Evolutionary conservation across 2,329 filamentous ascomycete genomes (phyloP), one percentile per base, ranked within the genome.

Genomic region (Pseudogymnoascus sp.): DNA sequence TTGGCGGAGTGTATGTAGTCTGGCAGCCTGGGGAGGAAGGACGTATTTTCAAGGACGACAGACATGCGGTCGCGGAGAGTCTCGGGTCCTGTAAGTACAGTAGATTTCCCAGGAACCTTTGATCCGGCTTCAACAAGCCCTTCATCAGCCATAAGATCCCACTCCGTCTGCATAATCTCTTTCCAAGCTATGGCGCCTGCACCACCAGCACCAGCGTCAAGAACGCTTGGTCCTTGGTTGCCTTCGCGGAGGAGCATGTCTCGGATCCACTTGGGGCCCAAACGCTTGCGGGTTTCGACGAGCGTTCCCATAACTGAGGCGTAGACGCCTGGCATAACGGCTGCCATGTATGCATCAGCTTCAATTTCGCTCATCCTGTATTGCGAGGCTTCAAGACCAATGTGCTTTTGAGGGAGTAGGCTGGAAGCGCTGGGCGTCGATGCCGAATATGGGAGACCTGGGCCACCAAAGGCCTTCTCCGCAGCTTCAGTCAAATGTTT

Each of bases 1-100:
- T 86, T 79, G 21, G 82, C 79, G 1, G 84, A 82, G 72, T 88
- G 87, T 26, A 91, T 76, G 67, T 93, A 92, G 71, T 97, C 91
- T 0, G 95, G 95, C n/a, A 97, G 78, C 3, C 93, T 86, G 6
- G 93, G 93, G 6, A 99, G 81, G 72, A 99, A 97, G 0, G 90
- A 96, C 0, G 95, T 97, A 73, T 97, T 88, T 38, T 96, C 83
- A 11, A 99, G 78, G 66, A 97, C 83, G 16, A 79, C 80, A 67
- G 91, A 91, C 24, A 91, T 81, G 33, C 92, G 88, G 63, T 89
- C 81, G 16, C 92, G 86, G 29, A 99, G 79, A 2, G 85, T 78
- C 66, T 91, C 85, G 0, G 91, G 89, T 0, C 87, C 91, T 1
- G 90, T 86, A 2, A 97, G 77, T 1, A 96, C 92, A 0, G 91